phyloP scores from a whole-genome alignment of 345 rosid species.

The Boechera stricta region DNA sequence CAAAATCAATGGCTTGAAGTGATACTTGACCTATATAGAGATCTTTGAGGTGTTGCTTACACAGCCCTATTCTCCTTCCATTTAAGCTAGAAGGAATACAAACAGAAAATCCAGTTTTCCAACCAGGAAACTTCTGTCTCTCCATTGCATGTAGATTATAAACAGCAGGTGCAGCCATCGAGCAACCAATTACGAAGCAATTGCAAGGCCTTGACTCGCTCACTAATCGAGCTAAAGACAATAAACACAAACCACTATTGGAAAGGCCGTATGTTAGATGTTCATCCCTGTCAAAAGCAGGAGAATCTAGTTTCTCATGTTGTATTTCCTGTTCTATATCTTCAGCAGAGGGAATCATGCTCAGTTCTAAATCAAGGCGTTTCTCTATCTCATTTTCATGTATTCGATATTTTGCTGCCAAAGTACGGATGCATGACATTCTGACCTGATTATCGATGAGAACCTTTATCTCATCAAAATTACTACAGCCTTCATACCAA shows the following conservation, averaged over 20 bases:
- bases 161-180: slow-evolving; percentile 68
- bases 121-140: slow-evolving; percentile 89
- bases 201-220: slow-evolving; percentile 76
- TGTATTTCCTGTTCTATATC: slow-evolving; percentile 61
- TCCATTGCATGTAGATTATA: slow-evolving; percentile 88
- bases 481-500: slow-evolving; percentile 71
- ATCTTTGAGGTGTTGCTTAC: slow-evolving; percentile 73
- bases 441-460: slow-evolving; percentile 60
- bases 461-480: slow-evolving; percentile 68
- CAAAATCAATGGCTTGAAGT: slow-evolving; percentile 79
- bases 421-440: slow-evolving; percentile 84
- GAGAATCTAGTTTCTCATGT: slow-evolving; percentile 47
- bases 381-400: slow-evolving; percentile 77
- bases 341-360: slow-evolving; percentile 58
- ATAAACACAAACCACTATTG: slow-evolving; percentile 65
- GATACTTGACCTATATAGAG: slow-evolving; percentile 76
- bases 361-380: slow-evolving; percentile 65
- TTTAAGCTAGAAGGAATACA: slow-evolving; percentile 88
- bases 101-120: slow-evolving; percentile 89
- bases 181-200: slow-evolving; percentile 79
- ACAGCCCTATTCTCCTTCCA: slow-evolving; percentile 75
- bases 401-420: slow-evolving; percentile 77
- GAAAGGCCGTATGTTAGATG: slow-evolving; percentile 69
- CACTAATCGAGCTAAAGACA: slow-evolving; percentile 74
- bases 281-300: slow-evolving; percentile 58